Base-by-base conservation (phyloP, 2,329 filamentous ascomycete species). In the Colletotrichum karsti region DNA sequence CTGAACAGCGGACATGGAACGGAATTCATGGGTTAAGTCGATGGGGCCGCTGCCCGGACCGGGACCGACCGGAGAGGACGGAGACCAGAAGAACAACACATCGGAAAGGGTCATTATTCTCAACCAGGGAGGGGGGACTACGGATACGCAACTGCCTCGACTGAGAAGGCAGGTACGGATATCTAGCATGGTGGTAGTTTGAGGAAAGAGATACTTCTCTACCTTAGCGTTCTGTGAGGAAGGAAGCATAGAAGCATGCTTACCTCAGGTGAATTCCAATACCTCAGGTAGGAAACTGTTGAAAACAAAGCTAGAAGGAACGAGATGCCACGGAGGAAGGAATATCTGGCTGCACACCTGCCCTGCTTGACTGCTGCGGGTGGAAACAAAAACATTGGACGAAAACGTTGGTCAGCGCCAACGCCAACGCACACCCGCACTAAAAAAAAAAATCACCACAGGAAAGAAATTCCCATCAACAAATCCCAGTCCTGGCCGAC, bases 401-500 rank as follows among this genome's bases (percentile, higher is more conserved):
- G 63, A 63, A 55, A 55, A 54, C 62, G 63, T 44, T 55, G 50
- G 18, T 30, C 48, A 35, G 10, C 10, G 59, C 59, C 55, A 48
- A 22, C 51, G 59, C 63, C 64, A 67, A 63, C 59, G 22, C 59
- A 63, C 28, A 41, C 48, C 24, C 63, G 39, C 28, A 66, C 56
- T 58, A 57, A 22, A 30, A 54, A n/a, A n/a, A 22, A 51, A 39
- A n/a, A 1, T 28, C n/a, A 48, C 5, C 24, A 28, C 12, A 56
- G 26, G n/a, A 35, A 57, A 57, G 15, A 37, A 44, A 57, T 18
- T 24, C 30, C 48, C 30, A 22, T 44, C n/a, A 53, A 39, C 54
- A n/a, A 61, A 48, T 48, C 57, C 48, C 28, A 39, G 33, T 63
- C 42, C 22, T 20, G 18, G 51, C 39, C 48, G n/a, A 30, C 9